Percentiles rank a stretch among this genome's conserved stretches.
These are phyloP conservation scores for Gnetum montanum DNA, from an alignment of 75 land plant species.

Conservation along the genomic window DNA sequence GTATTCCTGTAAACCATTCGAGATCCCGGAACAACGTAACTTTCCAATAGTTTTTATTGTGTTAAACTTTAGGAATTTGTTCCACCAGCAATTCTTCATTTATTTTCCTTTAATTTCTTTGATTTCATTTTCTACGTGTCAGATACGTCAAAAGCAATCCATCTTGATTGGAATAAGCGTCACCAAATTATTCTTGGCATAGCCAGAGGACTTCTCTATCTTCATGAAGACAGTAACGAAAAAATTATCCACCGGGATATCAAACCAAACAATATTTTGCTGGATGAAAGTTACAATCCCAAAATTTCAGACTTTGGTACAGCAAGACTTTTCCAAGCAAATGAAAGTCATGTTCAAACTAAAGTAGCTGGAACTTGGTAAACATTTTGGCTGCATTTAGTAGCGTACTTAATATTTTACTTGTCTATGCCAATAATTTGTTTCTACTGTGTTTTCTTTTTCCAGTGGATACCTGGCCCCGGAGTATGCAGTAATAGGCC, in stretches of 20 bases:
- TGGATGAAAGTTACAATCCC: constrained; percentile 57
- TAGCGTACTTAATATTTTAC: no score
- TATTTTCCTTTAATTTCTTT: no score
- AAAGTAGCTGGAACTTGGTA: constrained; percentile 88
- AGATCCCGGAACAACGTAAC: no score
- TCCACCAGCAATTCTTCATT: not conserved
- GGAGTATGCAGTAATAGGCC: no score
- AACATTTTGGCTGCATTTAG: constrained; percentile 2
- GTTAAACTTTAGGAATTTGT: not conserved
- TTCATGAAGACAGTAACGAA: constrained; percentile 69
- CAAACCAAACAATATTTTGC: constrained; percentile 82
- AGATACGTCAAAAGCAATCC: not conserved
- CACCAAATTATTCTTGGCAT: constrained; percentile 38
- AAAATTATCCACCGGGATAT: constrained; percentile 79
- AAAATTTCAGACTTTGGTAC: constrained; percentile 89
- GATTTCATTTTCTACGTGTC: not conserved
- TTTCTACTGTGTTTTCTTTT: no score
- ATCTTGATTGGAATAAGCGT: constrained; percentile 41
- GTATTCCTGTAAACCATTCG: not conserved
- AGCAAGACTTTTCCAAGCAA: constrained; percentile 71
- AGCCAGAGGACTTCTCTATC: constrained; percentile 72
- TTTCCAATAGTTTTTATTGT: not conserved
- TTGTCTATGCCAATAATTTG: no score
- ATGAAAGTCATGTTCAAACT: constrained; percentile 75
- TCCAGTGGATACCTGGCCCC: no score